A percentile compares a stretch with the other conserved stretches of the same genome.
Evolutionary conservation across 192 early-diverging fungal species (phyloP).

Genomic region (Coemansia sp.): DNA sequence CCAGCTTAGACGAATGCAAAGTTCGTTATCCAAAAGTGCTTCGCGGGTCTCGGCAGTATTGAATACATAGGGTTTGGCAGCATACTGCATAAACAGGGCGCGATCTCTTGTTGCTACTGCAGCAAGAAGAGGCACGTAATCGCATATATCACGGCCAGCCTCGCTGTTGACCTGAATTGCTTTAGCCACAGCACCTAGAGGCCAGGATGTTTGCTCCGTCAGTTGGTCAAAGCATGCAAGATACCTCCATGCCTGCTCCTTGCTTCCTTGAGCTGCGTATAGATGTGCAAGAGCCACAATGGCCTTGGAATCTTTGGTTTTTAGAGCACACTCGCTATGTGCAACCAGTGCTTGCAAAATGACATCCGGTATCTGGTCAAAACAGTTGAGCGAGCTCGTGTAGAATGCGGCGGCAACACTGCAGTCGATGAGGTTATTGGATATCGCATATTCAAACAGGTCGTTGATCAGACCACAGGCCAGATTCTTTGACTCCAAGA

Average conservation of each 20-base stretch:
- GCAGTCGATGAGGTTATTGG: too few relatives aligned
- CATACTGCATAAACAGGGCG: too few relatives aligned
- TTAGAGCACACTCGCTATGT: background rate
- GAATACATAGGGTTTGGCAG: too few relatives aligned
- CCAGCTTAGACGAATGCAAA: too few relatives aligned
- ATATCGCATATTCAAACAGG: too few relatives aligned
- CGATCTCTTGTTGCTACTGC: background rate
- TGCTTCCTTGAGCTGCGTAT: background rate
- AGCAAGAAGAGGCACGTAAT: background rate
- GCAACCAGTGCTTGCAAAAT: background rate
- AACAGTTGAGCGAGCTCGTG: too few relatives aligned
- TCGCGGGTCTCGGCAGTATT: too few relatives aligned
- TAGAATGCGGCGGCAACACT: too few relatives aligned
- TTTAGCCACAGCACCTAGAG: background rate
- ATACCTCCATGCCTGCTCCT: background rate
- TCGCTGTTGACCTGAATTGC: background rate
- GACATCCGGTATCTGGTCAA: too few relatives aligned
- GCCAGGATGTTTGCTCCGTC: background rate
- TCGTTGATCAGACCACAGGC: too few relatives aligned
- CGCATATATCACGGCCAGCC: background rate
- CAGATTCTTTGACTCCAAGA: too few relatives aligned
- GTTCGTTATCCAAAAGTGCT: too few relatives aligned
- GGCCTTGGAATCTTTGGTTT: background rate
- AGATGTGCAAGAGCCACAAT: slow-evolving; percentile 7
- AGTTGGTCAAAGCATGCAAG: background rate